Conservation (phyloP, 2,329 filamentous ascomycete genomes). For the Pseudocercospora pini-densiflorae region DNA sequence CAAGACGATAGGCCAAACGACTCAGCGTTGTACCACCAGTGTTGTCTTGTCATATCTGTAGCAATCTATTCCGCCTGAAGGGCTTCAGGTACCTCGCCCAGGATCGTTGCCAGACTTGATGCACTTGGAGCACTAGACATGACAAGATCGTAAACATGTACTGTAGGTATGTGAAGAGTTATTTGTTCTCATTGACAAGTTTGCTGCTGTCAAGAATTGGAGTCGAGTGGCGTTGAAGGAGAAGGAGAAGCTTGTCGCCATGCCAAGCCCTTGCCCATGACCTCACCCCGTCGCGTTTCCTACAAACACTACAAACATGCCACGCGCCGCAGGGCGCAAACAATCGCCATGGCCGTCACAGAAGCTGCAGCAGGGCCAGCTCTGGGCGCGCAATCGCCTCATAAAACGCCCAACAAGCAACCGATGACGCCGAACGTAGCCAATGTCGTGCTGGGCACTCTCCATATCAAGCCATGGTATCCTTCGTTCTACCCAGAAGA, state of each 20-base stretch:
- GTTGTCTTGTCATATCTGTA: no score
- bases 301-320: neutral
- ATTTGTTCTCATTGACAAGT: no score
- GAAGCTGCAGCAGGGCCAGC: constrained; percentile 6
- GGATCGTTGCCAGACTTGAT: no score
- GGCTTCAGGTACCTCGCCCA: no score
- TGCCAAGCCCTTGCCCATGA: neutral
- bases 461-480: constrained; percentile 89
- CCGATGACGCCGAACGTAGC: constrained; percentile 74
- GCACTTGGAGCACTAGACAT: no score
- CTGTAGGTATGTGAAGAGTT: no score
- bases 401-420: constrained; percentile 29
- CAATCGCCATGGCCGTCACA: constrained; percentile 5
- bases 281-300: constrained; percentile 1
- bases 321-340: constrained; percentile 4
- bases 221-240: no score
- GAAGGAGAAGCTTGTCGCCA: neutral
- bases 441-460: constrained; percentile 81
- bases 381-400: constrained; percentile 22
- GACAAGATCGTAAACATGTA: no score
- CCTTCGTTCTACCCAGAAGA: constrained; percentile 85
- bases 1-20: no score
- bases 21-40: no score
- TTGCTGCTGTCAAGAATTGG: no score
- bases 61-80: no score